These are phyloP conservation scores for Podospora pseudoanserina DNA, from an alignment of 495 filamentous ascomycete genomes.

Conservation along the genomic window DNA sequence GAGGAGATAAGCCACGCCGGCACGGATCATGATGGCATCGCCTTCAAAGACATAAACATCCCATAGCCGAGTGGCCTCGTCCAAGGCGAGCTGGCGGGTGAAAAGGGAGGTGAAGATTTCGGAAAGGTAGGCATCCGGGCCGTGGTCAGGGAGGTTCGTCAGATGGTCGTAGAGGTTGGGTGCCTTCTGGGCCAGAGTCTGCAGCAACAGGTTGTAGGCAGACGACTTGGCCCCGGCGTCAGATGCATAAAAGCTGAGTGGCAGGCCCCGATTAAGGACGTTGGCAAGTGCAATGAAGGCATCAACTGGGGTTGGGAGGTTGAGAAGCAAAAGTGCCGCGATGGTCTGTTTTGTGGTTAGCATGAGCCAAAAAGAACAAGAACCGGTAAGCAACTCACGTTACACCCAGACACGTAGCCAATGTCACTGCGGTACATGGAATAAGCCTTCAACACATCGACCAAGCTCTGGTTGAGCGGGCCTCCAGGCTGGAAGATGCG, in stretches of 20 bases:
- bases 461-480: slow-evolving; percentile 69
- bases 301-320: slow-evolving; percentile 64
- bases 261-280: slow-evolving; percentile 80
- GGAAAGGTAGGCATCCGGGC: slow-evolving; percentile 41
- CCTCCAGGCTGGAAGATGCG: slow-evolving; percentile 76
- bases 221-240: slow-evolving; percentile 70
- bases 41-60: slow-evolving; percentile 95
- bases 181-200: slow-evolving; percentile 68
- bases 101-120: slow-evolving; percentile 53
- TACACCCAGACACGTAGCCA: slow-evolving; percentile 82
- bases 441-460: slow-evolving; percentile 84
- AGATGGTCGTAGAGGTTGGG: slow-evolving; percentile 69
- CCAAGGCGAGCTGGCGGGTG: slow-evolving; percentile 56
- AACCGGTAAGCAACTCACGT: slow-evolving; percentile 51
- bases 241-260: slow-evolving; percentile 78
- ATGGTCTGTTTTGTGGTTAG: slow-evolving; percentile 56
- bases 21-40: slow-evolving; percentile 73
- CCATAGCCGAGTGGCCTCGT: slow-evolving; percentile 77
- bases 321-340: slow-evolving; percentile 80
- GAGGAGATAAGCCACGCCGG: slow-evolving; percentile 68
- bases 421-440: slow-evolving; percentile 92
- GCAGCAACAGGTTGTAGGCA: slow-evolving; percentile 67
- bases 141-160: slow-evolving; percentile 36
- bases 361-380: slow-evolving; percentile 1
- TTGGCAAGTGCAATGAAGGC: slow-evolving; percentile 87